Conservation (phyloP, 331 rosid species). For the Pyracantha coccinea region DNA sequence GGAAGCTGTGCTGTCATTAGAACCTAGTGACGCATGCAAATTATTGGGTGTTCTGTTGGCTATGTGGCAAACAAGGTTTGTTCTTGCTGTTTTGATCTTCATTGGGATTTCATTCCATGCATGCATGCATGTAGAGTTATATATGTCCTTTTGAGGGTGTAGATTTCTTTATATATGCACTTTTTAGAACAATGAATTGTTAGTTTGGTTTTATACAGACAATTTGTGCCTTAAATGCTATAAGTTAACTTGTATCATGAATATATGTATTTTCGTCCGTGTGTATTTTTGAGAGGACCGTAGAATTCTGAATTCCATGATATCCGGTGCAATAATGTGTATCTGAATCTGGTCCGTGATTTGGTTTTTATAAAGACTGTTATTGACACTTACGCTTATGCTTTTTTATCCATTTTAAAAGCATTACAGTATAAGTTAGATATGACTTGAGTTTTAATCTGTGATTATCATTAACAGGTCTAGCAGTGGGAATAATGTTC, state of each 20-base stretch:
- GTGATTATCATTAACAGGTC: conserved; percentile 44
- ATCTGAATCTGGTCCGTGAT: not conserved
- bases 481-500: conserved; percentile 46
- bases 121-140: not conserved
- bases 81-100: conserved; percentile 12
- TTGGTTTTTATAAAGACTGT: not conserved
- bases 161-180: not conserved
- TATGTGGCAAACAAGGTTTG: conserved; percentile 76
- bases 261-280: not conserved
- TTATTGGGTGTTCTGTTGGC: conserved; percentile 49
- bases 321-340: not conserved
- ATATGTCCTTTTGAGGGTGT: not conserved
- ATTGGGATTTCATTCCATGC: not conserved
- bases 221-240: not conserved
- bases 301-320: not conserved
- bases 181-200: not conserved
- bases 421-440: not conserved
- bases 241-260: not conserved
- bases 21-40: conserved; percentile 47
- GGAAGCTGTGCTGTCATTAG: conserved; percentile 48
- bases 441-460: not conserved
- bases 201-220: not conserved
- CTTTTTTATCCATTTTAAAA: not conserved
- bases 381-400: not conserved
- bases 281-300: not conserved